phyloP scores from a whole-genome alignment of 2,329 filamentous ascomycete species.

The Penicillium aurantiogriseum region DNA sequence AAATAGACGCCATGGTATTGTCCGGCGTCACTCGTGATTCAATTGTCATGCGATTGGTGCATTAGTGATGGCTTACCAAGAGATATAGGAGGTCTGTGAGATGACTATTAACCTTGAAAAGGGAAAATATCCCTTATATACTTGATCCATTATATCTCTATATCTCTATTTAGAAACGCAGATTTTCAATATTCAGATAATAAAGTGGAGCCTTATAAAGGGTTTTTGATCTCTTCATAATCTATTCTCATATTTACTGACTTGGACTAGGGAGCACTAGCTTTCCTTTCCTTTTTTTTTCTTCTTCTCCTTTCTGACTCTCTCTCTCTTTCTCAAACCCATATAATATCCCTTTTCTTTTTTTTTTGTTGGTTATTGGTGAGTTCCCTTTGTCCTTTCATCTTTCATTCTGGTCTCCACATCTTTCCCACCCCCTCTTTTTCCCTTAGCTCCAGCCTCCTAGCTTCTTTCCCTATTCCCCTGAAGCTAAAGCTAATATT shows the following conservation, averaged over 20 bases:
- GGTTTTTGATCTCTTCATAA: background rate
- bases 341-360: background rate
- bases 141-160: too few species aligned
- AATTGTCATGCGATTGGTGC: constrained; percentile 23
- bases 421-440: constrained; percentile 15
- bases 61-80: constrained; percentile 6
- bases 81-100: constrained; percentile 2
- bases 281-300: background rate
- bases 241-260: background rate
- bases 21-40: constrained; percentile 16
- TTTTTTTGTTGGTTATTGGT: background rate
- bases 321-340: background rate
- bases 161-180: background rate
- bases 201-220: constrained; percentile 10
- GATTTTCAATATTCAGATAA: background rate
- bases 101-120: too few species aligned
- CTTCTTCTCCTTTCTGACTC: background rate
- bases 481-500: constrained; percentile 18
- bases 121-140: too few species aligned
- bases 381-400: background rate
- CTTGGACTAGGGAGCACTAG: constrained; percentile 1
- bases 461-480: constrained; percentile 9
- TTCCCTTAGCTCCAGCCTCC: constrained; percentile 19
- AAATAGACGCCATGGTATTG: background rate
- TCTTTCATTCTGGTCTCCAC: constrained; percentile 17